phyloP scores from a whole-genome alignment of 306 rosid genomes.

The Sicyos edulis region DNA sequence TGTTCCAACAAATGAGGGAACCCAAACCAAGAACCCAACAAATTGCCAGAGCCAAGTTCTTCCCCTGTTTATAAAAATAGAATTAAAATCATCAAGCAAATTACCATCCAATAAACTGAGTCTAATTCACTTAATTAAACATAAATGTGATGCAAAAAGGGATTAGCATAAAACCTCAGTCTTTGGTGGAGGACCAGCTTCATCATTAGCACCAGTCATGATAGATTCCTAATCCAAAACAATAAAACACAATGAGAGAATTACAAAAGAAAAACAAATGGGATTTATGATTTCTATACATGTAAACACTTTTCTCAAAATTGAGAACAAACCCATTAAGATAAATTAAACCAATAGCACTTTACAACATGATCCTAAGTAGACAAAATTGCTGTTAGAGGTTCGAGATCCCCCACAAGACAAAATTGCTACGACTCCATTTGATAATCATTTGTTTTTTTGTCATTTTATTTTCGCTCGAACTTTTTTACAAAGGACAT shows the following conservation, averaged over 20 bases:
- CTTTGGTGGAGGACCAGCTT: conserved; percentile 26
- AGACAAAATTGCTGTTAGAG: too few relatives aligned
- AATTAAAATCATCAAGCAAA: background rate
- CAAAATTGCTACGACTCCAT: too few relatives aligned
- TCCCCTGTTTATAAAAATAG: conserved; percentile 45
- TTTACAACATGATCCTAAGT: background rate
- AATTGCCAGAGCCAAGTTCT: conserved; percentile 45
- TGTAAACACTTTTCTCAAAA: background rate
- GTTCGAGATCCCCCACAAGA: too few relatives aligned
- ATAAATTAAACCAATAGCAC: background rate
- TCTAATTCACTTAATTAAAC: too few relatives aligned
- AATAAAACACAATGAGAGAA: background rate
- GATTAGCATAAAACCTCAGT: conserved; percentile 36
- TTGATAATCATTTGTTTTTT: too few relatives aligned
- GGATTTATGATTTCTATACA: background rate
- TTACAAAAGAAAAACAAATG: background rate
- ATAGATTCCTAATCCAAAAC: conserved; percentile 18
- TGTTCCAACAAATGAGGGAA: conserved; percentile 67
- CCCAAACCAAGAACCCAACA: conserved; percentile 85
- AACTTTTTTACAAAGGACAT: too few relatives aligned
- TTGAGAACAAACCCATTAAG: background rate
- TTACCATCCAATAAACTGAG: too few relatives aligned
- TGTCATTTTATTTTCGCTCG: too few relatives aligned
- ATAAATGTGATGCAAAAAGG: too few relatives aligned
- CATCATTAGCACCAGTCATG: conserved; percentile 28